Evolutionary conservation across 805 yeast species (phyloP).

Genomic region (Pichia cabralensis): DNA sequence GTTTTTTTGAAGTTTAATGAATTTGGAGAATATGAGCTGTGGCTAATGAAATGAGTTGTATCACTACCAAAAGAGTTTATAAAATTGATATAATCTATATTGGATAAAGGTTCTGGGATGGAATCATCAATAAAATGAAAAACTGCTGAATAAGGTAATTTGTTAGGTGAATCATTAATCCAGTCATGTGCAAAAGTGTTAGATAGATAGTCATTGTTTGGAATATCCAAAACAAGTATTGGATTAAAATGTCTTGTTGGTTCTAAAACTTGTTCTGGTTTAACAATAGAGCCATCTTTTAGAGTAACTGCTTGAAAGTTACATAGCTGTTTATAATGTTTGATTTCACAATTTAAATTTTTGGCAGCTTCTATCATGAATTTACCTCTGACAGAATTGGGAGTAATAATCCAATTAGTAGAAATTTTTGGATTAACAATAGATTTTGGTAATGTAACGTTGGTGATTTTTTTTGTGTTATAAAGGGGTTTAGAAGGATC

Average conservation of each 20-base stretch:
- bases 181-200: slow-evolving; percentile 21
- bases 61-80: slow-evolving; percentile 42
- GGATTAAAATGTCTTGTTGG: slow-evolving; percentile 48
- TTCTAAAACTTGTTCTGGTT: slow-evolving; percentile 66
- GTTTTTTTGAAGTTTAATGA: slow-evolving; percentile 48
- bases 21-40: slow-evolving; percentile 53
- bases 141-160: slow-evolving; percentile 33
- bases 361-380: slow-evolving; percentile 60
- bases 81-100: slow-evolving; percentile 36
- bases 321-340: slow-evolving; percentile 47
- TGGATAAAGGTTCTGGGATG: slow-evolving; percentile 29
- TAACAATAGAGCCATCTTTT: slow-evolving; percentile 46
- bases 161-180: slow-evolving; percentile 7
- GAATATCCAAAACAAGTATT: slow-evolving; percentile 65
- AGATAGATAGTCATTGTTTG: slow-evolving; percentile 37
- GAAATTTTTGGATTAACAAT: slow-evolving; percentile 29
- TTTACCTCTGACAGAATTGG: slow-evolving; percentile 64
- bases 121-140: slow-evolving; percentile 71
- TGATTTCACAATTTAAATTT: slow-evolving; percentile 59
- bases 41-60: slow-evolving; percentile 63
- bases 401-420: slow-evolving; percentile 58
- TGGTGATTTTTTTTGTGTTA: slow-evolving; percentile 12
- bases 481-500: slow-evolving; percentile 7
- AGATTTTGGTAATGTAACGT: slow-evolving; percentile 17
- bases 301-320: slow-evolving; percentile 48